Conservation (phyloP, 2,329 filamentous ascomycete species). For the Byssochlamys sp. region DNA sequence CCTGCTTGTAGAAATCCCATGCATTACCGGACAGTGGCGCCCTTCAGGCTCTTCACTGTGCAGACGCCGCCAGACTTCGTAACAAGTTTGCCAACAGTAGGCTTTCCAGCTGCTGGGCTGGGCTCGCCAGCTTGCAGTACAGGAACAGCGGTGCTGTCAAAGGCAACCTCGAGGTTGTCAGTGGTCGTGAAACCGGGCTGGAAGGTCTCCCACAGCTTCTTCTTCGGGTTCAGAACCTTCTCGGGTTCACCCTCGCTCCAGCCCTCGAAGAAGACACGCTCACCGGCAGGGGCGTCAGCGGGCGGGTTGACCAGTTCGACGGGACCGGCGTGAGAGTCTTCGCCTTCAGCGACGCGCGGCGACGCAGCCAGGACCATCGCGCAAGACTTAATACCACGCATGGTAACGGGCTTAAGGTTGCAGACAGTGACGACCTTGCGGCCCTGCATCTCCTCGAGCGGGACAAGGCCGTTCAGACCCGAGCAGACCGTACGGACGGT, state of each 20-base stretch:
- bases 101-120: conserved; percentile 45
- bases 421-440: conserved; percentile 91
- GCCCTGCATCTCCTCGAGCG: conserved; percentile 90
- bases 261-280: conserved; percentile 85
- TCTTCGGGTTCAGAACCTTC: conserved; percentile 92
- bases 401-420: conserved; percentile 98
- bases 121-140: conserved; percentile 58
- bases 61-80: conserved; percentile 71
- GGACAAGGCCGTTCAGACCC: conserved; percentile 83
- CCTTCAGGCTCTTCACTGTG: conserved; percentile 70
- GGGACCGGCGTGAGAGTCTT: conserved; percentile 74
- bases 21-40: conserved; percentile 67
- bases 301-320: conserved; percentile 88
- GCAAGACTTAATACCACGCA: conserved; percentile 73
- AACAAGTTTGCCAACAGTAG: conserved; percentile 53
- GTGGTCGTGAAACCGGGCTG: conserved; percentile 94
- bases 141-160: conserved; percentile 69
- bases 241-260: conserved; percentile 82
- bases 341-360: conserved; percentile 70
- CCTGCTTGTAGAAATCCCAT: background rate
- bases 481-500: conserved; percentile 92
- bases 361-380: conserved; percentile 95
- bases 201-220: conserved; percentile 97
- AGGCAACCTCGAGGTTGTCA: conserved; percentile 68
- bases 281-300: conserved; percentile 66